Base-by-base conservation (phyloP, 495 filamentous ascomycete genomes). In the Neohortaea acidophila region DNA sequence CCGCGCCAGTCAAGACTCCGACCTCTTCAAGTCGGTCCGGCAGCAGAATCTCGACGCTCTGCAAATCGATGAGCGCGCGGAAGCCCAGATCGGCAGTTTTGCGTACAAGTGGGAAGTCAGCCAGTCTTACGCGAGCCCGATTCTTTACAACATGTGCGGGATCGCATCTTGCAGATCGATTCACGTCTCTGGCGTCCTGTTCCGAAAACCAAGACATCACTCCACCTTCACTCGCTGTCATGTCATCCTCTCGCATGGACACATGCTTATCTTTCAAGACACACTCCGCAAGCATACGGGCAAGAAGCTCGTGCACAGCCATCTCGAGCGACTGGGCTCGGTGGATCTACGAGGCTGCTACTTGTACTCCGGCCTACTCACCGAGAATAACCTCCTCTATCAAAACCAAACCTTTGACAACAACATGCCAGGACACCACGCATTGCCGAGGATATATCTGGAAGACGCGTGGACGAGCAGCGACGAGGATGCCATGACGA, bases 71-170 rank as follows among this genome's bases (percentile, higher is more conserved):
- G 79, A 83, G 49, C 70, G 77, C 41, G 65, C 69, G 51, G 79
- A 84, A 54, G 74, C 79, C 2, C 54, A 68, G 22, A 52, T 84
- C 14, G 79, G 79, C 9, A 75, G 79, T 47, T 78, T 73, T 48
- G 77, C 73, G 0, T 57, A 62, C 30, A 82, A 82, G 44, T 84
- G 79, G 79, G 79, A 84, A 51, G 76, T 84, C 20, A 72, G 65
- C 19, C 64, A 73, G 41, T 69, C 75, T 1, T 65, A 68, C 39
- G 75, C 79, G 15, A 78, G 70, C 2, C 68, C 77, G 10, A 60
- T 72, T 27, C 51, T 83, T 14, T 80, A 80, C 56, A 77, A 83
- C 47, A 67, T 81, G 55, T 84, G 79, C 53, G 64, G 67, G 8
- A 61, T 82, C 13, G 64, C 72, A 10, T 68, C 66, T 22, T 84